Base-by-base conservation (phyloP, 352 stramenopile genomes). In the Pythium scleroteichum region DNA sequence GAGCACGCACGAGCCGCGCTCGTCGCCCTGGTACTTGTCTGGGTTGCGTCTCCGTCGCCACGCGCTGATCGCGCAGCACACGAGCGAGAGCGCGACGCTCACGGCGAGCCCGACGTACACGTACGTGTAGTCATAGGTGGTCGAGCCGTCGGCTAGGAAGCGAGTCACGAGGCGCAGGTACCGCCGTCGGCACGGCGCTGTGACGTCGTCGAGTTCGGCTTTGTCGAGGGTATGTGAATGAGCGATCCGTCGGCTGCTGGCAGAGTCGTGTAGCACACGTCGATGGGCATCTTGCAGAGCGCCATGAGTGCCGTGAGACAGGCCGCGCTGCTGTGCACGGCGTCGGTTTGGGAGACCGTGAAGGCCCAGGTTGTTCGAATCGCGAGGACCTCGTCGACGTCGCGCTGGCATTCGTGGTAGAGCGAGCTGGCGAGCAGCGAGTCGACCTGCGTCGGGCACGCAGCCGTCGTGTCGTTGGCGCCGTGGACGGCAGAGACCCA, bases 271-370 rank as follows among this genome's bases (percentile, higher is more conserved):
- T 13, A 10, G 22, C 53, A 61, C 13, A 42, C 24, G 14, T 23
- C 29, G 19, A 48, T 45, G 7, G 26, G 12, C 38, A 53, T 22
- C 10, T 13, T 7, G 17, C 8, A 10, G 8, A 61, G 27, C n/a
- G 27, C 27, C 5, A 45, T 10, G 4, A 61, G 27, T 2, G 27
- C 35, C 6, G 53, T 53, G 26, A 53, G 26, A 29, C 53, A 61
- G n/a, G 53, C 53, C 26, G 52, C 53, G 22, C 53, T 61, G 32
- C 53, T n/a, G 53, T 53, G 53, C 26, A 61, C 29, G 13, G 22
- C 22, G 44, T 61, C 41, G 16, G 29, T 53, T 13, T 53, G 14
- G 40, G 20, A n/a, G 16, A 44, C 14, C 2, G 41, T 44, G 53
- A 61, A 61, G 41, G 51, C 24, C 53, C 53, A 61, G 16, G 51